Conservation (phyloP, 2,329 filamentous ascomycete species). For the Ophiocordyceps camponoti-saundersi region DNA sequence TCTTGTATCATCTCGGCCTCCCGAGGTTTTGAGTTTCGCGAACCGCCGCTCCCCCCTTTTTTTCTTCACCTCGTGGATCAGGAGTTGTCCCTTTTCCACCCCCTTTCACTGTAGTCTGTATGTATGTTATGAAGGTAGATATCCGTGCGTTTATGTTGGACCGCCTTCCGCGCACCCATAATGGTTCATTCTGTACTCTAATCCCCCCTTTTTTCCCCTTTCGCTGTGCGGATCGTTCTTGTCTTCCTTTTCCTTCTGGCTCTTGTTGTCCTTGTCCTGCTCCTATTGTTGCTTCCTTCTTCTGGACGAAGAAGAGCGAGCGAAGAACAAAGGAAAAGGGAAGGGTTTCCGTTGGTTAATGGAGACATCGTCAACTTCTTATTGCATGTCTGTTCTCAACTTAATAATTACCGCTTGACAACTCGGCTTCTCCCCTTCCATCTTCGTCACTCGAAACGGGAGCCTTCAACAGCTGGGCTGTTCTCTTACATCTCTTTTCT, state of each 20-base stretch:
- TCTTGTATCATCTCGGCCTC: neutral
- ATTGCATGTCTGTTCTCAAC: neutral
- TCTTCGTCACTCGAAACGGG: neutral
- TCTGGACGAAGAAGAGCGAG: too few relatives aligned
- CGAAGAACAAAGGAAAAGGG: too few relatives aligned
- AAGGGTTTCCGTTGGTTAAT: too few relatives aligned
- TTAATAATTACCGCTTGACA: too few relatives aligned
- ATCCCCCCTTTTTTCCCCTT: neutral
- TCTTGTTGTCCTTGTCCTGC: too few relatives aligned
- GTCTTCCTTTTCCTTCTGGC: neutral
- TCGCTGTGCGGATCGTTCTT: neutral
- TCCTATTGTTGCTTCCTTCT: too few relatives aligned
- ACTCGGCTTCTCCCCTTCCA: neutral
- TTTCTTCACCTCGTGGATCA: neutral
- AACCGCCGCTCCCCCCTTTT: neutral
- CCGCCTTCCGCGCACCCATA: neutral
- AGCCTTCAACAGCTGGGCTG: neutral
- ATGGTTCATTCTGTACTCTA: neutral
- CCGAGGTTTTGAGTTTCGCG: neutral
- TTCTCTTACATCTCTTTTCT: neutral
- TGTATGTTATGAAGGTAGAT: too few relatives aligned
- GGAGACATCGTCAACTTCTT: too few relatives aligned
- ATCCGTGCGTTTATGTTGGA: neutral
- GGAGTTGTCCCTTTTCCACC: neutral
- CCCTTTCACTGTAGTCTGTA: too few relatives aligned